A percentile compares a stretch with the other conserved stretches of the same genome.
These are phyloP conservation scores for Meyerozyma sp. DNA, from an alignment of 1,139 yeast species.

Conservation along the genomic window DNA sequence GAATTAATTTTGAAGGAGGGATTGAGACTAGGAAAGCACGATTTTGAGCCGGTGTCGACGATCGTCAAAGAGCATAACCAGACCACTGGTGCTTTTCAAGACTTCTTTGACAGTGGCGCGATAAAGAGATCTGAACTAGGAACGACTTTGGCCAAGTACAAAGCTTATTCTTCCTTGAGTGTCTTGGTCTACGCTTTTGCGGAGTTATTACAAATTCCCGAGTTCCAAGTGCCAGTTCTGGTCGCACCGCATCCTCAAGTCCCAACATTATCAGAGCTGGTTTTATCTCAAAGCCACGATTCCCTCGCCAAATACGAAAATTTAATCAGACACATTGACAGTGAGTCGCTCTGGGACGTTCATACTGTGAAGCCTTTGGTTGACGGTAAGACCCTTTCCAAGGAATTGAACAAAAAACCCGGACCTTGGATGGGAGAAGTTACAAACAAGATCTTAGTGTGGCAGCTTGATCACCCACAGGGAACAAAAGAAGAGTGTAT, in stretches of 20 bases:
- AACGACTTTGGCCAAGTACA: conserved; percentile 48
- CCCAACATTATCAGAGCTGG: neutral
- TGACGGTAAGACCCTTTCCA: conserved; percentile 65
- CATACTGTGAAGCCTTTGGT: conserved; percentile 48
- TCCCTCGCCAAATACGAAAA: conserved; percentile 24
- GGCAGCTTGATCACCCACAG: conserved; percentile 74
- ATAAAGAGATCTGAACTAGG: conserved; percentile 59
- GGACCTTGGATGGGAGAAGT: conserved; percentile 79
- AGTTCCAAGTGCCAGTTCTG: conserved; percentile 6
- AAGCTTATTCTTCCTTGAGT: conserved; percentile 46
- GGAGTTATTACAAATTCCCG: conserved; percentile 16
- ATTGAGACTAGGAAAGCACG: conserved; percentile 56
- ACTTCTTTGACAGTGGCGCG: conserved; percentile 17
- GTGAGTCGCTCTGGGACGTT: conserved; percentile 32
- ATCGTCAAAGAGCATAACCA: conserved; percentile 19
- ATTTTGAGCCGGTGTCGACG: conserved; percentile 46
- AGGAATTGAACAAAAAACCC: conserved; percentile 51
- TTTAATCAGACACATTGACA: conserved; percentile 22
- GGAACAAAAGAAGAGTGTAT: conserved; percentile 50
- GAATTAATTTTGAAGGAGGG: conserved; percentile 61
- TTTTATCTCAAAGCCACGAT: neutral
- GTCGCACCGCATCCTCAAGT: neutral
- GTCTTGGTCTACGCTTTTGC: conserved; percentile 25
- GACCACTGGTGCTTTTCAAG: conserved; percentile 10
- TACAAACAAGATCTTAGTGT: conserved; percentile 49